Evolutionary conservation across 192 early-diverging fungal species (phyloP).

Genomic region (Coemansia sp.): DNA sequence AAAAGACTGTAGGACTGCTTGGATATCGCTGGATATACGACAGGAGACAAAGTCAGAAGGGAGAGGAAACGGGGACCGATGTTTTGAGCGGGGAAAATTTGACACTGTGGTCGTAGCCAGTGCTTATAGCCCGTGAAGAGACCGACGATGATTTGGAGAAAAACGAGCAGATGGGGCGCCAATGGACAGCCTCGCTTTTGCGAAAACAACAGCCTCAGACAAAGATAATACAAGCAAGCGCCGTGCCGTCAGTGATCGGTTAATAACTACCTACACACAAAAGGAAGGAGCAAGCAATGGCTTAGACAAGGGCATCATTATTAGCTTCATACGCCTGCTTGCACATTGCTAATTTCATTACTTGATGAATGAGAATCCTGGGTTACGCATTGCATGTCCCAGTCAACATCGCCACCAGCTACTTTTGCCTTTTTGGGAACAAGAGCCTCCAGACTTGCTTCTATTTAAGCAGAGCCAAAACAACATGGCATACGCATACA

Average conservation of each 20-base stretch:
- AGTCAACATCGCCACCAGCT: constrained; percentile 8
- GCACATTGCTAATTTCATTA: constrained; percentile 46
- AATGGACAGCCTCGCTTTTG: too few relatives aligned
- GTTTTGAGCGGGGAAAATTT: too few relatives aligned
- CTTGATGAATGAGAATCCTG: constrained; percentile 41
- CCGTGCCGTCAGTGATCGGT: constrained; percentile 25
- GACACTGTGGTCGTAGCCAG: too few relatives aligned
- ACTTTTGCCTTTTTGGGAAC: constrained; percentile 10
- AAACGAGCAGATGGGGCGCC: too few relatives aligned
- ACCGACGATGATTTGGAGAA: too few relatives aligned
- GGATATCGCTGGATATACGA: too few relatives aligned
- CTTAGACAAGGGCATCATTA: constrained; percentile 37
- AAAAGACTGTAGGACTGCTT: too few relatives aligned
- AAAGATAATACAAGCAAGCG: too few relatives aligned
- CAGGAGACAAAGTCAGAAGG: too few relatives aligned
- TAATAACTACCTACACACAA: constrained; percentile 31
- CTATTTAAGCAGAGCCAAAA: background rate
- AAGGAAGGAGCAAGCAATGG: constrained; percentile 21
- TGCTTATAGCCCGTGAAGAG: too few relatives aligned
- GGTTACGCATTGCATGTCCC: constrained; percentile 35
- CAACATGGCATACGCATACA: constrained; percentile 5
- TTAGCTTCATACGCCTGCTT: constrained; percentile 20
- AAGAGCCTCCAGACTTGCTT: background rate
- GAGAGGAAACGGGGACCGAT: too few relatives aligned
- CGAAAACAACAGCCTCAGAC: too few relatives aligned